Evolutionary conservation across 305 asterid genomes (phyloP), one percentile per base, ranked within the genome.

Genomic region (Solanum hybrid): DNA sequence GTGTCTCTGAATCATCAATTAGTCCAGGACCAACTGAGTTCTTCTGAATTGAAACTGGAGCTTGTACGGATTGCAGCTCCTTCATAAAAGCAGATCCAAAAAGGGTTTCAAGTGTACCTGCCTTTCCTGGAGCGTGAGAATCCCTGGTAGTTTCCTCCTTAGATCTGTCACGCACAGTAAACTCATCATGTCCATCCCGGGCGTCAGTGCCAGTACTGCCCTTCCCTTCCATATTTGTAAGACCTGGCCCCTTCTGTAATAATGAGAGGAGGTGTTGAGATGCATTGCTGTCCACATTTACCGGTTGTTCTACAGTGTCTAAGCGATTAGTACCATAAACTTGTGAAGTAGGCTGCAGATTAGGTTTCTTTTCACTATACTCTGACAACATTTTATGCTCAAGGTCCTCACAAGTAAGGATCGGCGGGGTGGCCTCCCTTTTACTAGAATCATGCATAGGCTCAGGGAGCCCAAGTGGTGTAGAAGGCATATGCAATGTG

Each of bases 51-150:
- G 99, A 97, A 91, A 97, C 96, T 26, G 99, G 99, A 81, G 99
- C 99, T 82, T 94, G 94, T 90, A 92, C 97, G 36, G 99, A 96
- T 91, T 96, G 95, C 33, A 97, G 95, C 93, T 96, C 99, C 89
- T 92, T 91, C 99, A 97, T 96, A 90, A 97, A 97, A 93, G 98
- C 98, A 93, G 96, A 91, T 90, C 99, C 99, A 92, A 97, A 97
- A 57, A 97, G 98, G 26, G 98, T 93, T 94, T 97, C 99, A 29
- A 97, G 98, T 78, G 99, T 95, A 82, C 94, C 94, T 31, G 89
- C 13, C 42, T 93, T 92, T 73, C 94, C 98, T 67, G 89, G 84
- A 87, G 82, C 69, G 31, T 91, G 92, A 42, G 64, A 26, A 90
- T 77, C 84, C n/a, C 64, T 80, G 86, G 86, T 37, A 89, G 93